Conservation (phyloP, 352 stramenopile species). For the Globisporangium irregulare region DNA sequence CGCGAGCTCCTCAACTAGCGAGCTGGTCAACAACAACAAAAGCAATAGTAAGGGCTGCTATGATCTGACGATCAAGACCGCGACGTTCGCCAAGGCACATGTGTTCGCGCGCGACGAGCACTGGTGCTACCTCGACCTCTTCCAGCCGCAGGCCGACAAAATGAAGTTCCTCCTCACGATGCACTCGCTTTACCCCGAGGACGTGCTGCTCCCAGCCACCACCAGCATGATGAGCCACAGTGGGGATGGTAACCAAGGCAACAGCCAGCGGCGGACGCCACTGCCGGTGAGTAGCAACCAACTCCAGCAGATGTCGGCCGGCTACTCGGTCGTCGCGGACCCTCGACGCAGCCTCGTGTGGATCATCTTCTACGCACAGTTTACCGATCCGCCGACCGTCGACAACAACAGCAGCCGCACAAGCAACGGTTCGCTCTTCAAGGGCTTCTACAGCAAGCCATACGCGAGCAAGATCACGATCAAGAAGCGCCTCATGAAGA, state of each 20-base stretch:
- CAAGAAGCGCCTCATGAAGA: too few relatives aligned
- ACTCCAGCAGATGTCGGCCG: conserved; percentile 20
- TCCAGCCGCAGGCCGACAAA: not conserved
- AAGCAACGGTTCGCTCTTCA: not conserved
- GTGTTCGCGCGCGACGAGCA: conserved; percentile 45
- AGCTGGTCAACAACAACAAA: not conserved
- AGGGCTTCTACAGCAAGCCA: not conserved
- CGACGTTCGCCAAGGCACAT: conserved; percentile 43
- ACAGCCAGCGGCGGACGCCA: conserved; percentile 10
- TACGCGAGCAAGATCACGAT: not conserved
- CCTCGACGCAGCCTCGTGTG: conserved; percentile 17
- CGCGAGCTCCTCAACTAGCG: conserved; percentile 1
- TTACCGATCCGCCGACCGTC: not conserved
- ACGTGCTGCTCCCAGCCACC: conserved; percentile 15
- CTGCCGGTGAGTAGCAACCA: conserved; percentile 16
- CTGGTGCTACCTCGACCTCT: conserved; percentile 41
- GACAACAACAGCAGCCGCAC: not conserved
- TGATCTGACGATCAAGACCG: conserved; percentile 38
- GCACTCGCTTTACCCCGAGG: conserved; percentile 22
- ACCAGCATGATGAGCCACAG: conserved; percentile 21
- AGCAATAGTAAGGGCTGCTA: conserved; percentile 25
- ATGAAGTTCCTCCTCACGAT: conserved; percentile 31
- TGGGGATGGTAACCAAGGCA: conserved; percentile 4
- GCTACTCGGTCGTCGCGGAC: conserved; percentile 24
- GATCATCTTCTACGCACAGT: conserved; percentile 17